Evolutionary conservation across 2,329 filamentous ascomycete genomes (phyloP).

Genomic region (Trichoderma atrobrunneum): DNA sequence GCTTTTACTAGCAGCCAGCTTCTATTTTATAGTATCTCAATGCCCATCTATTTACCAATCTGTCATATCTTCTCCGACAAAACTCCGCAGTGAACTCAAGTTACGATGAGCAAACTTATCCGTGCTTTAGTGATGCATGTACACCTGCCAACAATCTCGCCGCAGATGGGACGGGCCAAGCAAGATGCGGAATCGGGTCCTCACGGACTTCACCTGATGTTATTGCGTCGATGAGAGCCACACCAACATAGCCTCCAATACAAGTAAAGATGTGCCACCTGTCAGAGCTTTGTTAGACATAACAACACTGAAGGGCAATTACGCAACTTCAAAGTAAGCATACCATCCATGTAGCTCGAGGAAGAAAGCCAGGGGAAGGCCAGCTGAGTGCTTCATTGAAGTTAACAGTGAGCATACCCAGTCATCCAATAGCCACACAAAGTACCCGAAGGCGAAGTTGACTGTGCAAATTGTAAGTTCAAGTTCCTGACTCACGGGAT

Average conservation of each 20-base stretch:
- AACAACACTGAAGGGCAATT: too few species aligned
- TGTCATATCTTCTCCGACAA: background rate
- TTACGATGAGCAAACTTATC: background rate
- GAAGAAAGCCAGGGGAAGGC: constrained; percentile 38
- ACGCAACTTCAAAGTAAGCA: background rate
- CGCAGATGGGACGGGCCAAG: constrained; percentile 35
- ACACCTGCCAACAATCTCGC: background rate
- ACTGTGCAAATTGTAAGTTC: background rate
- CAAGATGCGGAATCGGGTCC: constrained; percentile 31
- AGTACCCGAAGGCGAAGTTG: constrained; percentile 38
- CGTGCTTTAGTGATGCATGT: background rate
- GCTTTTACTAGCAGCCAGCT: too few species aligned
- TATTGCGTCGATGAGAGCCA: constrained; percentile 38
- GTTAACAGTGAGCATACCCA: constrained; percentile 34
- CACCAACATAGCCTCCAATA: constrained; percentile 40
- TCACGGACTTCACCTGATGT: constrained; percentile 33
- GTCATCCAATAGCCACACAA: constrained; percentile 40
- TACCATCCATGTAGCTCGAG: constrained; percentile 44
- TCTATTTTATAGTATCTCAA: too few species aligned
- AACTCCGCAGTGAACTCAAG: too few species aligned
- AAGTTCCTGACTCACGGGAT: background rate
- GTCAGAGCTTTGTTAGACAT: constrained; percentile 18
- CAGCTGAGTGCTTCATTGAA: constrained; percentile 29
- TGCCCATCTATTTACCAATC: background rate
- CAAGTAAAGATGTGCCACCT: constrained; percentile 43